These are phyloP conservation scores for Melastoma candidum DNA, from an alignment of 441 rosid species.

Conservation along the genomic window DNA sequence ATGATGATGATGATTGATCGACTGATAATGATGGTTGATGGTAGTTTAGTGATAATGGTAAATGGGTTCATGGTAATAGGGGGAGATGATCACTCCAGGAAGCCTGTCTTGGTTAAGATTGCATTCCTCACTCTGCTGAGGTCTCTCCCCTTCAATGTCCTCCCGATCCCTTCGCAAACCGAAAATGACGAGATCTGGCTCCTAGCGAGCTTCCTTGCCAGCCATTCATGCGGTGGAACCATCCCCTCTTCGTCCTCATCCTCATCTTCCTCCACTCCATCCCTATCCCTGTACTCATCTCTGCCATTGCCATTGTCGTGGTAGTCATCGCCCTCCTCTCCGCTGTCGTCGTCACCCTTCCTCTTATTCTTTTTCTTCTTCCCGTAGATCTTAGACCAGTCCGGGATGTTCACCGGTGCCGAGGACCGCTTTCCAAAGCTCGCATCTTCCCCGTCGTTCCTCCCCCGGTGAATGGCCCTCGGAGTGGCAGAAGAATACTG, in stretches of 20 bases:
- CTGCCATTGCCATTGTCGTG: constrained; percentile 4
- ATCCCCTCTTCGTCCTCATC: constrained; percentile 37
- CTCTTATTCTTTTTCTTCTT: constrained; percentile 10
- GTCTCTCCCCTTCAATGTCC: constrained; percentile 97
- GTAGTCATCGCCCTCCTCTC: constrained; percentile 12
- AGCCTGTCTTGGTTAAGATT: constrained; percentile 83
- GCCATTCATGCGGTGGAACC: constrained; percentile 96
- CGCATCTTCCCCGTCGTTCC: constrained; percentile 15
- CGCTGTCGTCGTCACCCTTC: constrained; percentile 14
- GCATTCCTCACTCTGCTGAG: constrained; percentile 91
- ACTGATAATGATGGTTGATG: too few species aligned
- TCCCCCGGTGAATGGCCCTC: constrained; percentile 32
- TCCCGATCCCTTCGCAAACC: constrained; percentile 85
- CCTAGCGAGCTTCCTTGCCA: constrained; percentile 74
- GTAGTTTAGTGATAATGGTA: too few species aligned
- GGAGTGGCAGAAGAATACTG: constrained; percentile 27
- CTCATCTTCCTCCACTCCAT: constrained; percentile 14
- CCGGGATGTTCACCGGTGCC: constrained; percentile 70
- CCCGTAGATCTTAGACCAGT: constrained; percentile 75
- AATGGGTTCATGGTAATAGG: too few species aligned
- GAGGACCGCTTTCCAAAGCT: constrained; percentile 44
- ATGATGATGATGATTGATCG: too few species aligned
- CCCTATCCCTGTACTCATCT: constrained; percentile 13
- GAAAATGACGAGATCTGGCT: constrained; percentile 81
- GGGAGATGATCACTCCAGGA: constrained; percentile 46